Conservation (phyloP, 2,329 filamentous ascomycete species). For the Cladorrhinum sp. region DNA sequence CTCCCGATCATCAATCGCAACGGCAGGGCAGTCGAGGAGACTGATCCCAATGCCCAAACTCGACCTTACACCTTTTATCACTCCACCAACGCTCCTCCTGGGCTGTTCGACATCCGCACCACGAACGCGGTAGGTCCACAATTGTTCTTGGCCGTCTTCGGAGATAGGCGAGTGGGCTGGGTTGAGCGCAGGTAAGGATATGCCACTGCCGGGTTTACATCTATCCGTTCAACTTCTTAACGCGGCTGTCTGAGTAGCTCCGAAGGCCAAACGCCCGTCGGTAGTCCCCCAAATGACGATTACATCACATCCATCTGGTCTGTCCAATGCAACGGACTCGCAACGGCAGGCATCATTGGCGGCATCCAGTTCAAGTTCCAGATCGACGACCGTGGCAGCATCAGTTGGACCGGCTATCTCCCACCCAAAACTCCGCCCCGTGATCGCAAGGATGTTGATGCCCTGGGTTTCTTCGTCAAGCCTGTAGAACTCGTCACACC, state of each 20-base stretch:
- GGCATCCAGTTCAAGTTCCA: conserved; percentile 8
- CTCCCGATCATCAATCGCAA: conserved; percentile 3
- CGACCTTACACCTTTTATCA: too few species aligned
- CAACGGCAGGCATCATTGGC: conserved; percentile 13
- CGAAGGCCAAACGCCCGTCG: conserved; percentile 11
- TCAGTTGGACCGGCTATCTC: background rate
- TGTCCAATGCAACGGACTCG: conserved; percentile 10
- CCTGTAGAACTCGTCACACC: background rate
- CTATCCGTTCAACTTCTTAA: background rate
- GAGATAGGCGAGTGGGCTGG: conserved; percentile 10
- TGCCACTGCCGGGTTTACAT: background rate
- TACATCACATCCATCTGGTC: conserved; percentile 16
- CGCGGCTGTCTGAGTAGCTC: background rate
- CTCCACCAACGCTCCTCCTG: conserved; percentile 2
- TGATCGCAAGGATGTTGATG: background rate
- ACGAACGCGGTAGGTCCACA: background rate
- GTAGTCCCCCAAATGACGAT: background rate
- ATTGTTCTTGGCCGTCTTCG: conserved; percentile 10
- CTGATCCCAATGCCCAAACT: background rate
- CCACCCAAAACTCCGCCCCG: background rate
- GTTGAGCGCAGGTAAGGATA: conserved; percentile 7
- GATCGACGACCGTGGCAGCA: conserved; percentile 2
- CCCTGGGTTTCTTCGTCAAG: conserved; percentile 8
- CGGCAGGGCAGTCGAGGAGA: conserved; percentile 6
- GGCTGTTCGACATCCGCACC: conserved; percentile 5